Evolutionary conservation across 208 protist species (phyloP), one percentile per base, ranked within the genome.

Genomic region (Wallacemonas sp.): DNA sequence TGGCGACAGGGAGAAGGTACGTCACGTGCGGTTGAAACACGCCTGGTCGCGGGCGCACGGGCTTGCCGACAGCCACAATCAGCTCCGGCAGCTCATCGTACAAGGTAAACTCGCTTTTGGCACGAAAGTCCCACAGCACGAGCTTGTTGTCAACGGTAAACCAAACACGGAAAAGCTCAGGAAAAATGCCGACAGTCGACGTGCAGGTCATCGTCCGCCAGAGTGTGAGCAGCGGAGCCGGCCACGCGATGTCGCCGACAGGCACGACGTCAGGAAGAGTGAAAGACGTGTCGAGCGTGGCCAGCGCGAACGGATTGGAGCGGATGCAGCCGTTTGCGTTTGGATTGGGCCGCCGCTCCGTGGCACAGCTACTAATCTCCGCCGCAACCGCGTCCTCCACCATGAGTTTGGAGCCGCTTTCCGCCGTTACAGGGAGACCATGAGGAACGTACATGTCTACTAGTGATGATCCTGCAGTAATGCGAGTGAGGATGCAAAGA

Each of bases 71-170:
- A 24, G 83, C 68, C n/a, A 81, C 78, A 54, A 96, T 93, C 47
- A 96, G 49, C 63, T 94, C 88, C 14, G 86, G 81, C 19, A 93
- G 87, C 39, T 96, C 86, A 44, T 93, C 87, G 54, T 79, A 96
- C 23, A 90, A 60, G n/a, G 75, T 74, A 56, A 93, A 90, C 73
- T 96, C 85, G 14, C 77, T 75, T 8, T 80, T 83, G 12, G 80
- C 79, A 33, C 84, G 76, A 72, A 86, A 96, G 61, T 94, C 85
- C 87, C 91, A 96, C 16, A 94, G 61, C 16, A 93, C 64, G 2
- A 96, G 60, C 64, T 88, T 77, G 74, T 93, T 92, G 72, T 96
- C 91, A 6, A 91, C 81, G 9, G 85, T 90, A 61, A 94, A 81
- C 87, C 88, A 96, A n/a, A 82, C 85, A 23, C 91, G 86, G 14